Base-by-base conservation (phyloP, 1,139 yeast genomes). In the Williopsis jadinii region DNA sequence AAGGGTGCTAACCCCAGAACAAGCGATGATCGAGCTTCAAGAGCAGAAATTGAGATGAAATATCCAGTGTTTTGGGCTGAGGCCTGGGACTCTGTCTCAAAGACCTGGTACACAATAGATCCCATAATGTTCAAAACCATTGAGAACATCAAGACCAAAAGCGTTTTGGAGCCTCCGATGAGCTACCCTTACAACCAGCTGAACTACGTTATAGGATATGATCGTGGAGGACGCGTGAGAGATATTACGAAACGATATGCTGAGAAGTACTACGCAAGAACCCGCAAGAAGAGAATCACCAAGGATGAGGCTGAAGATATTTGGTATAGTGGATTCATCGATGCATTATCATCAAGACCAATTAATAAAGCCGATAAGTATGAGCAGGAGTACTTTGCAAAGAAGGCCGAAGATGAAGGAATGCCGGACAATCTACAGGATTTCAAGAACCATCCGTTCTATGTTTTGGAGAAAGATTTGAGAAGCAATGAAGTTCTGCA, bases 21-120 rank as follows among this genome's bases (percentile, higher is more conserved):
- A 11, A 19, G 28, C n/a, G 35, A 36, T 11, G 32, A 43, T 6
- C 28, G 32, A 13, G 45, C 50, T 1, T 44, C 51, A 0, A 42
- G 37, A 10, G 54, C 49, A 3, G 57, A 52, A 34, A 43, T 53
- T 19, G 62, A 61, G 8, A 43, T 51, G 39, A 59, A 57, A 5
- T 81, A 67, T 54, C 97, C 97, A 0, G 70, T 87, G 0, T 87
- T 84, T 56, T 92, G 98, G 98, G 80, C 79, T 12, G 99, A 92
- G 59, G 96, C 85, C 0, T 92, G 95, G 95, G 92, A 92, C 58
- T 73, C 73, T 39, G 76, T 72, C 45, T 63, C 77, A 5, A 72
- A 77, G 45, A 75, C 73, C 46, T 90, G 97, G 95, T 72, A 87
- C n/a, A 77, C 95, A 5, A 70, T 88, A 1, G 97, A 92, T 53